These are phyloP conservation scores for Fusarium acutatum DNA, from an alignment of 2,329 filamentous ascomycete species.

Conservation along the genomic window DNA sequence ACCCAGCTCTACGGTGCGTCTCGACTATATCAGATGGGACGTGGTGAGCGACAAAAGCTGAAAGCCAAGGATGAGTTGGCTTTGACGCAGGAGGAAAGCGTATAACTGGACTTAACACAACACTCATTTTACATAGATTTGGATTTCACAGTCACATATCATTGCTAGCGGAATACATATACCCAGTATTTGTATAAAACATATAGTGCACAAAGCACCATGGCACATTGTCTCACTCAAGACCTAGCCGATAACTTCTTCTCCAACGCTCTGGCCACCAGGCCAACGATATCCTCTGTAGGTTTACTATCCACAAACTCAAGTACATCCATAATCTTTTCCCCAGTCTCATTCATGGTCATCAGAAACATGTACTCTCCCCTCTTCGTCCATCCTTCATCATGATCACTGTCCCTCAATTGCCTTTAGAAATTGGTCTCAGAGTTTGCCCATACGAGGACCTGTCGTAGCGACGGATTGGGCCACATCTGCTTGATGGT, in stretches of 20 bases:
- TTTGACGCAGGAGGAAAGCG: neutral
- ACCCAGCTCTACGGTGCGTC: constrained; percentile 11
- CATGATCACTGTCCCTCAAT: neutral
- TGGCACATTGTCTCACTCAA: neutral
- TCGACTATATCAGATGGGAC: constrained; percentile 5
- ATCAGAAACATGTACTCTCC: neutral
- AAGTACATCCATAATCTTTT: neutral
- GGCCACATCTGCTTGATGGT: neutral
- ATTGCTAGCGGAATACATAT: neutral
- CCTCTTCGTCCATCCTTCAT: neutral
- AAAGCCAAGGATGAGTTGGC: neutral
- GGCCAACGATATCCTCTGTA: neutral
- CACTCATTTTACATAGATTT: neutral
- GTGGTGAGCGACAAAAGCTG: neutral
- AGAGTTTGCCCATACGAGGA: neutral
- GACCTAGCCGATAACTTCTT: rapidly evolving
- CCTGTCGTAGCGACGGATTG: neutral
- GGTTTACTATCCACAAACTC: neutral
- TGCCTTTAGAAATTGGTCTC: neutral
- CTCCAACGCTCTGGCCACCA: neutral
- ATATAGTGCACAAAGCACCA: too few species aligned
- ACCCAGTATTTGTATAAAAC: neutral
- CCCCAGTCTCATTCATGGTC: neutral
- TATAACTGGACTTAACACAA: neutral
- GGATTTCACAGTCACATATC: neutral